Evolutionary conservation across 2,329 filamentous ascomycete species (phyloP).

Genomic region (Pestalotiopsis sp.): DNA sequence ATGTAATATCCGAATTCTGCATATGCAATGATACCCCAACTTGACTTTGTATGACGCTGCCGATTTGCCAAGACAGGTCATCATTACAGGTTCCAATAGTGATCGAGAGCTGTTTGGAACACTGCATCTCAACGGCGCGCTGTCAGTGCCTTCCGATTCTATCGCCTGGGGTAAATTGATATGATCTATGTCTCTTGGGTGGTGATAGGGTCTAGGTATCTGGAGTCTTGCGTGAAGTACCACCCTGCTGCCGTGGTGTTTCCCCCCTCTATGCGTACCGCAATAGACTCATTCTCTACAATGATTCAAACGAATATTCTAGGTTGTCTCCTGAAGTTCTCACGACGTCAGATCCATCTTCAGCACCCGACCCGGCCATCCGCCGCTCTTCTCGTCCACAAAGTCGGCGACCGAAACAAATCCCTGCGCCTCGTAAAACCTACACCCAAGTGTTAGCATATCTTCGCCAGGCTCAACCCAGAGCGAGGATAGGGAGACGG

Average conservation of each 20-base stretch:
- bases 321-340: neutral
- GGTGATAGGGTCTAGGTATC: too few relatives aligned
- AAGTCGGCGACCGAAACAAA: neutral
- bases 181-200: too few relatives aligned
- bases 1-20: conserved; percentile 13
- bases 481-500: neutral
- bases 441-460: neutral
- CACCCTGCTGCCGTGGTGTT: too few relatives aligned
- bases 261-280: neutral
- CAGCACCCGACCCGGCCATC: neutral
- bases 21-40: neutral
- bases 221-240: too few relatives aligned
- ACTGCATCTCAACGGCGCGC: too few relatives aligned
- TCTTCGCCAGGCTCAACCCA: neutral
- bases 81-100: neutral
- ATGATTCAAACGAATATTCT: neutral
- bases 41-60: neutral
- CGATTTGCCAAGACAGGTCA: neutral
- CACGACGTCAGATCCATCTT: neutral
- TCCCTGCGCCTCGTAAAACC: neutral
- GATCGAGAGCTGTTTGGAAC: too few relatives aligned
- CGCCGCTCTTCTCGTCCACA: neutral
- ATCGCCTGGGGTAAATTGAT: too few relatives aligned
- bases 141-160: too few relatives aligned
- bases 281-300: neutral